Base-by-base conservation (phyloP, 1,284 basidiomycete species). In the Inonotus hispidus region DNA sequence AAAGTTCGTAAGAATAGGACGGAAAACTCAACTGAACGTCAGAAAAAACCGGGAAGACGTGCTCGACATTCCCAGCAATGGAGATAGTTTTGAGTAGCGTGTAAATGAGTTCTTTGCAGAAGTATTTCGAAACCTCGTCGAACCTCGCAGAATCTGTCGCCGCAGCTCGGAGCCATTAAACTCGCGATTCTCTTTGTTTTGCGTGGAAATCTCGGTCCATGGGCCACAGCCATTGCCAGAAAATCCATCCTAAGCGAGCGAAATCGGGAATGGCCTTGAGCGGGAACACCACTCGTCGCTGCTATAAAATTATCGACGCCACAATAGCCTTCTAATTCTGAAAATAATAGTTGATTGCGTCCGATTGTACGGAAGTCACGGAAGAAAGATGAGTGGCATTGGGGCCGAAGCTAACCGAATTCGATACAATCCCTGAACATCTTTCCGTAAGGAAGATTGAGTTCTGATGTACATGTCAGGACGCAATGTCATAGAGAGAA, bases 201-300 rank as follows among this genome's bases (percentile, higher is more conserved):
- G 35, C 50, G 50, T 35, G 50, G 50, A 52, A 52, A 52, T 35
- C 50, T 52, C 32, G 50, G 50, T n/a, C 25, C 25, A 52, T 27
- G 7, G 27, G n/a, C n/a, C n/a, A n/a, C n/a, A n/a, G n/a, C n/a
- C n/a, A n/a, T n/a, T n/a, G n/a, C n/a, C n/a, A n/a, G n/a, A n/a
- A 1, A n/a, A 14, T 2, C 32, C 25, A 8, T 27, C 14, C 3
- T 10, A 52, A 7, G 8, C 16, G 27, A 52, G 29, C 11, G 50
- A 52, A 52, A 19, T n/a, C 41, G 41, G 41, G 41, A 43, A 43
- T n/a, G 19, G 6, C 16, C 41, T 10, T 43, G 41, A 43, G 41
- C 19, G n/a, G 11, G 41, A 43, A 6, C 41, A 21, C 16, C 41
- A 1, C 41, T 19, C 16, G 41, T n/a, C 8, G 41, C 19, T 43